Base-by-base conservation (phyloP, 768 basidiomycete genomes). In the Leccinum longicurvipes region DNA sequence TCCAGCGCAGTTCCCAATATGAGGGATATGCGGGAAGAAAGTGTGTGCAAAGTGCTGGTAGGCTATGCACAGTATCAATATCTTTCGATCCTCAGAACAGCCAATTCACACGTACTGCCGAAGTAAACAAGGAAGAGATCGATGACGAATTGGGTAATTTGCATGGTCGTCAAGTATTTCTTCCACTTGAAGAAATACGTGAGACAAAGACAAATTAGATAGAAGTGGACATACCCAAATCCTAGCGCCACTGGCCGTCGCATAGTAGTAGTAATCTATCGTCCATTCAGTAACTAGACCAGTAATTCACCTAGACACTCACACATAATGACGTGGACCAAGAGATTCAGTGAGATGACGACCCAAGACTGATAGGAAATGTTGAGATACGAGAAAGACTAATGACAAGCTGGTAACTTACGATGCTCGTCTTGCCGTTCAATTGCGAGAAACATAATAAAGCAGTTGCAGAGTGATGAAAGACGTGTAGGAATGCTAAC, bases 291-390 rank as follows among this genome's bases (percentile, higher is more conserved):
- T 24, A 55, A 25, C 46, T 10, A 2, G 11, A 7, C 31, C 14
- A 9, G 19, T 17, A 6, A 10, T 27, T 2, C 29, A 44, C 19
- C 11, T 27, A 27, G n/a, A 21, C 39, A 81, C 89, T 72, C 73
- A 94, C 92, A 98, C 97, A 99, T 99, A 66, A 97, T 75, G 70
- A 98, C 95, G 74, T 99, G 97, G 48, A 98, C 96, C 54, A 80
- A 73, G 57, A 98, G 78, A 77, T 98, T 98, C 60, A 97, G 82
- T 47, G 78, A 74, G 73, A 98, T 98, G 59, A 93, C 91, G 58
- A 93, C 84, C 97, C 97, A 99, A 60, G 96, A 98, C 93, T 95
- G 60, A n/a, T 12, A 21, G 25, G 23, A 49, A 61, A 31, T 41
- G 34, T 58, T 46, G 59, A 47, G 47, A 28, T 28, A 21, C 15